These are phyloP conservation scores for Globisporangium solare DNA, from an alignment of 352 stramenopile genomes.

Conservation along the genomic window DNA sequence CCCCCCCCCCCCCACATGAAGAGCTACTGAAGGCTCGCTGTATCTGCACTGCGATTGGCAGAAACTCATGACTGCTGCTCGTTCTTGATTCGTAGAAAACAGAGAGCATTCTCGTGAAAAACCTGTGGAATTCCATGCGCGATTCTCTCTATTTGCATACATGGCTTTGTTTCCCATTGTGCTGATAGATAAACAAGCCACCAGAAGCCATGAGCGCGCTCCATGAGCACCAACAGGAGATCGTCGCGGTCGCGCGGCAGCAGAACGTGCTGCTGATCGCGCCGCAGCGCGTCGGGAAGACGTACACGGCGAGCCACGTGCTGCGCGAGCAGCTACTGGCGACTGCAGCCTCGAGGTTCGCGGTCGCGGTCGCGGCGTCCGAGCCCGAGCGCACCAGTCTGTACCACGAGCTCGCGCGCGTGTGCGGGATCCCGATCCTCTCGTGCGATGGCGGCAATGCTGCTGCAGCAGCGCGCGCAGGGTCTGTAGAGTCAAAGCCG, in stretches of 20 bases:
- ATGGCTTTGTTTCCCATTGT: too few species aligned
- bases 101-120: too few species aligned
- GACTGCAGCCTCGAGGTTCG: conserved; percentile 6
- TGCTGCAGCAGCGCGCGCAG: neutral
- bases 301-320: conserved; percentile 49
- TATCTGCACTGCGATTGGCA: too few species aligned
- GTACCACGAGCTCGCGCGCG: conserved; percentile 32
- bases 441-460: conserved; percentile 3
- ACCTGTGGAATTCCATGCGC: too few species aligned
- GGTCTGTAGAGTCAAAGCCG: too few species aligned
- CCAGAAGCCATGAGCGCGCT: conserved; percentile 22
- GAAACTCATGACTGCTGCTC: too few species aligned
- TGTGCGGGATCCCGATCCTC: conserved; percentile 36
- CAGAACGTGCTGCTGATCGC: conserved; percentile 67
- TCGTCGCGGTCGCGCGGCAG: conserved; percentile 52
- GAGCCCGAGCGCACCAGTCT: conserved; percentile 22
- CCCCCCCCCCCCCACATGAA: too few species aligned
- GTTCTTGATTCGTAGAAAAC: too few species aligned
- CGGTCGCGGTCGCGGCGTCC: conserved; percentile 41
- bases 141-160: too few species aligned
- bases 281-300: conserved; percentile 58
- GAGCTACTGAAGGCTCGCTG: too few species aligned
- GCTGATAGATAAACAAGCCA: too few species aligned
- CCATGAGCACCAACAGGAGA: conserved; percentile 64
- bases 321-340: conserved; percentile 31